Base-by-base conservation (phyloP, 768 basidiomycete species). In the Termitomyces sp. region DNA sequence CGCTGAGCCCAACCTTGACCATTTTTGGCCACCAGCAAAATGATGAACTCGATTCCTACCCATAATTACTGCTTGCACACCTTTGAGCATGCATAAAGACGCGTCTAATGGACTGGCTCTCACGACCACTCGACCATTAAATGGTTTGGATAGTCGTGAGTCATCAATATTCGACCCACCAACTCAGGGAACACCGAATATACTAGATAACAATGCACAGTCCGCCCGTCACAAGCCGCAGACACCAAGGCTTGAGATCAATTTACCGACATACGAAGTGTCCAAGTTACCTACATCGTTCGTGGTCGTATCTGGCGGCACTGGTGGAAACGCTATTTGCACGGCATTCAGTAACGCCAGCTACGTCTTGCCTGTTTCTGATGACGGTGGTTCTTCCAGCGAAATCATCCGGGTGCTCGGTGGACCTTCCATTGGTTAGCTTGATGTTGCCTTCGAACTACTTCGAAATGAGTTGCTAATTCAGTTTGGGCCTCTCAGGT, bases 311-410 rank as follows among this genome's bases (percentile, higher is more conserved):
- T 95, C 92, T 49, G 95, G 95, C 0, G 95, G 95, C n/a, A 94
- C 94, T 34, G 95, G 95, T 41, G 92, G 93, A 48, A 98, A 98
- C 67, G 82, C 90, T 21, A 89, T 98, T 62, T 94, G 92, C 62
- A 77, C 89, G 40, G 92, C 93, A 3, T 97, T 98, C 66, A 80
- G 79, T 3, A 71, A 78, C 59, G 86, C 90, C 23, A 87, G 84
- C 65, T 93, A 95, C 66, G 86, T 95, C 25, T 77, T 98, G 34
- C 95, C 95, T 5, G 92, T 98, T 32, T 95, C 93, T 6, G 95
- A 98, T 67, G 94, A 98, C 69, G 95, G 95, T 1, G 95, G 95
- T 43, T 94, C 92, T 3, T 96, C 94, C 2, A 91, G 90, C 62
- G 95, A 97, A 76, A 96, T 96, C 52, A 91, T 95, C 51, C 85